A percentile compares a stretch with the other conserved stretches of the same genome.
Conservation (phyloP, 148 eudicot species). For the Camellia sinensis region DNA sequence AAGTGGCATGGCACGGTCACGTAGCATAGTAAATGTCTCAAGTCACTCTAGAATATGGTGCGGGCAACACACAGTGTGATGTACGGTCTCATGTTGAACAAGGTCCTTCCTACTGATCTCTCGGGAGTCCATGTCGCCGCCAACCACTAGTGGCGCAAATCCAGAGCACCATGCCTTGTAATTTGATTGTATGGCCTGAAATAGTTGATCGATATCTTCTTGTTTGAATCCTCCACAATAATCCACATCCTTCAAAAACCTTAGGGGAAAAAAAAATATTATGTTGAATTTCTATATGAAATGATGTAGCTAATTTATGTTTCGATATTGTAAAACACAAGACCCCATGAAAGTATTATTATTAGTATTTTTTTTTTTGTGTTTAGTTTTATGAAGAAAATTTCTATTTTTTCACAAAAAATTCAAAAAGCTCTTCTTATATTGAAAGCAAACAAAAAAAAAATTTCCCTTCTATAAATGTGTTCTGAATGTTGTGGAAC, state of each 20-base stretch:
- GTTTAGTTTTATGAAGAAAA: no score
- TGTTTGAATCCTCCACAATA: slow-evolving; percentile 85
- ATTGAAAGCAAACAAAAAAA: no score
- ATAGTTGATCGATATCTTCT: slow-evolving; percentile 66
- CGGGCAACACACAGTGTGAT: slow-evolving; percentile 62
- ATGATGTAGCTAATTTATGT: background rate
- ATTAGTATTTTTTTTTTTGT: no score
- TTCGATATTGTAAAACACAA: no score
- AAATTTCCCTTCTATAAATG: no score
- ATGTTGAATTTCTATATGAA: background rate
- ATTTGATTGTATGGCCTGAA: slow-evolving; percentile 72
- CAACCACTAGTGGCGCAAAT: slow-evolving; percentile 73
- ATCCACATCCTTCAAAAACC: slow-evolving; percentile 76
- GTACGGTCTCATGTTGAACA: slow-evolving; percentile 91
- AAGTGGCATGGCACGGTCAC: slow-evolving; percentile 73
- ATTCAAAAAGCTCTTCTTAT: no score
- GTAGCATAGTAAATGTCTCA: slow-evolving; percentile 51
- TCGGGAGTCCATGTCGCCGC: slow-evolving; percentile 80
- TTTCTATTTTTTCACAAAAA: no score
- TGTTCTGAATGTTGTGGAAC: no score
- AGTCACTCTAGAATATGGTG: slow-evolving; percentile 71
- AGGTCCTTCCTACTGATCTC: slow-evolving; percentile 79
- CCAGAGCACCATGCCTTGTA: slow-evolving; percentile 81
- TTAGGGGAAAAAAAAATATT: slow-evolving; percentile 8
- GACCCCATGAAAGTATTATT: no score